Base-by-base conservation (phyloP, 2,329 filamentous ascomycete species). In the Tympanopsis confertula region DNA sequence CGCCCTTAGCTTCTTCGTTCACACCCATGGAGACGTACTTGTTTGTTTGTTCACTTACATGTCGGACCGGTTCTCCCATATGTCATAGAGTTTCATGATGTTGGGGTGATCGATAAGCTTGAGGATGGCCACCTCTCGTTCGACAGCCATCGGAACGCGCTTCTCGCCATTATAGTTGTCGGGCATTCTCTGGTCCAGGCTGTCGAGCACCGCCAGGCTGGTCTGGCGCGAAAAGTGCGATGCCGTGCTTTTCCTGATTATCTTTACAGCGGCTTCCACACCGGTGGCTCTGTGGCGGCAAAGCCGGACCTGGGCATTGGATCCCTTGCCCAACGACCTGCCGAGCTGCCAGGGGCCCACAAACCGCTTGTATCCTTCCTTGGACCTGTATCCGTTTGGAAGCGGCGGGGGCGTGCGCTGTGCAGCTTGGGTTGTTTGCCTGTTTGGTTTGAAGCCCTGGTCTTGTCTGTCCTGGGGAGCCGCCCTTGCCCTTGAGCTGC, bases 61-160 rank as follows among this genome's bases (percentile, higher is more conserved):
- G 58, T 98, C 88, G 40, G 86, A 84, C 17, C 85, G 74, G 54
- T 95, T 96, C 62, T 98, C 91, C 89, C 89, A 98, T 20, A 98
- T 89, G 60, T 98, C 91, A 54, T 89, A 91, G 7, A 98, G 65
- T 47, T 84, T 86, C 58, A 95, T 88, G 50, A 96, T 89, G 55
- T 96, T 91, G 4, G 82, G 85, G 59, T 98, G 91, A 51, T 94
- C 82, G 42, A 96, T 85, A 41, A 96, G 71, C 62, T 95, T 96
- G 73, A 98, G 86, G 49, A 98, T 93, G 20, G 89, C 87, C 29
- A 98, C 88, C 55, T 98, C 91, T 39, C 91, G 74, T 60, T 96
- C 89, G 43, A 98, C 83, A 1, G 87, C 84, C 50, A 89, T 78
- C 1, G 89, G 89, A 54, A 94, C 87, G 38, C 74, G 71, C 46